Base-by-base conservation (phyloP, 305 asterid species). In the Ruellia speciosa region DNA sequence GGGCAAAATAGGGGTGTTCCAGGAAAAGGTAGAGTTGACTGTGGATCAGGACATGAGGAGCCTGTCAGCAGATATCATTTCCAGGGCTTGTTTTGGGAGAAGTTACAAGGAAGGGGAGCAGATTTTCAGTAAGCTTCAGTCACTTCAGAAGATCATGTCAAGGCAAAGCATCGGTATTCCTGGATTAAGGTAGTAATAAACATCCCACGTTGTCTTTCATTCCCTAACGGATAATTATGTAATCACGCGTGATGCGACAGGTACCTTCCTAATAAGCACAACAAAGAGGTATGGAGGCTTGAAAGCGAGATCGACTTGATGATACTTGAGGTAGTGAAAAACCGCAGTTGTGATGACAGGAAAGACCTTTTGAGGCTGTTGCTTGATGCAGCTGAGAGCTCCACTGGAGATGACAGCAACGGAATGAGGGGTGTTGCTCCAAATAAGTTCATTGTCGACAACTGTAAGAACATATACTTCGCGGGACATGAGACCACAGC, bases 31-130 rank as follows among this genome's bases (percentile, higher is more conserved):
- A 5, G 88, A 79, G 9, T 72, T 79, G 19, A 70, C 39, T 13
- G 74, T 83, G 7, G 88, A 85, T 7, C 79, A 61, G 62, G 81
- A 83, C 45, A 68, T 88, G 77, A 83, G 81, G 72, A 72, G 70
- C 47, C 72, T 85, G 70, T 83, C 96, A 41, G 90, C 85, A 18
- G 90, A 78, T 37, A 78, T 85, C 49, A 83, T 88, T 58, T 85
- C 95, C 59, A 83, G 78, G 74, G 79, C 80, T 64, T 83, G 94
- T 75, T 88, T 88, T 54, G 95, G 95, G 24, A 81, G 93, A 59
- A 81, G 78, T 74, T 77, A 81, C 47, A 16, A 35, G 3, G 68
- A 77, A 67, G 88, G 88, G 58, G 72, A 78, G 66, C 62, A 68
- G 17, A 81, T 85, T 41, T 85, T 81, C 77, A 31, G 56, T 9